These are phyloP conservation scores for Miamiensis avidus DNA, from an alignment of 169 alveolate species.

Conservation along the genomic window DNA sequence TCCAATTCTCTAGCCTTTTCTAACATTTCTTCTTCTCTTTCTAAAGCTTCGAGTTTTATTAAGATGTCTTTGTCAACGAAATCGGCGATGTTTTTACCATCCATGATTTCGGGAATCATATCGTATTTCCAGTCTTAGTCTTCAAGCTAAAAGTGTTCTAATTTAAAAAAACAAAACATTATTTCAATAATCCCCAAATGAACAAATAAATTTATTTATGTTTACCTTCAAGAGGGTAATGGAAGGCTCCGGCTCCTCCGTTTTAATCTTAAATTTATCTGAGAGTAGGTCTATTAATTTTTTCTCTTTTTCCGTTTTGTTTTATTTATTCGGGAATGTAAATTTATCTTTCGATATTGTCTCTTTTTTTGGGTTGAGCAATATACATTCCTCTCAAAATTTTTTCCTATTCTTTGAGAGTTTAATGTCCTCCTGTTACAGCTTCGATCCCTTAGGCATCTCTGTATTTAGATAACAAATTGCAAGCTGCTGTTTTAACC, in stretches of 20 bases:
- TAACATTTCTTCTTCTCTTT: constrained; percentile 95
- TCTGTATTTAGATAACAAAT: constrained; percentile 69
- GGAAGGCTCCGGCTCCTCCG: constrained; percentile 99
- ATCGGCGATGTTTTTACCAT: constrained; percentile 98
- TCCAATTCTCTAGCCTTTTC: constrained; percentile 76
- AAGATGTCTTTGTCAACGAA: constrained; percentile 97
- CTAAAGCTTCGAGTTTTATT: constrained; percentile 92
- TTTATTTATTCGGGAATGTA: constrained; percentile 87
- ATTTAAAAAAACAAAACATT: constrained; percentile 28
- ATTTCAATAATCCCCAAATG: constrained; percentile 1
- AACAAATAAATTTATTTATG: not conserved
- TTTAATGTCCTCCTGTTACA: constrained; percentile 43
- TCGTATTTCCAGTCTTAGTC: constrained; percentile 97
- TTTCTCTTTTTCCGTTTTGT: constrained; percentile 53
- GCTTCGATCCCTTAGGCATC: constrained; percentile 59
- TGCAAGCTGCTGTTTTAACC: constrained; percentile 75
- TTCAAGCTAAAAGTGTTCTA: constrained; percentile 87
- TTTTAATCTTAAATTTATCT: constrained; percentile 88
- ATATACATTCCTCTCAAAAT: constrained; percentile 78
- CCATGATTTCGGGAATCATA: constrained; percentile 96
- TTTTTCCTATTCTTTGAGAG: constrained; percentile 70
- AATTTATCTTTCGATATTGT: constrained; percentile 79
- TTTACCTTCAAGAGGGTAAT: constrained; percentile 42
- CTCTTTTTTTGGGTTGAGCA: constrained; percentile 81
- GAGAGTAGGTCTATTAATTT: constrained; percentile 65